phyloP scores from a whole-genome alignment of 1,284 basidiomycete species.

The Neolentinus lepideus region DNA sequence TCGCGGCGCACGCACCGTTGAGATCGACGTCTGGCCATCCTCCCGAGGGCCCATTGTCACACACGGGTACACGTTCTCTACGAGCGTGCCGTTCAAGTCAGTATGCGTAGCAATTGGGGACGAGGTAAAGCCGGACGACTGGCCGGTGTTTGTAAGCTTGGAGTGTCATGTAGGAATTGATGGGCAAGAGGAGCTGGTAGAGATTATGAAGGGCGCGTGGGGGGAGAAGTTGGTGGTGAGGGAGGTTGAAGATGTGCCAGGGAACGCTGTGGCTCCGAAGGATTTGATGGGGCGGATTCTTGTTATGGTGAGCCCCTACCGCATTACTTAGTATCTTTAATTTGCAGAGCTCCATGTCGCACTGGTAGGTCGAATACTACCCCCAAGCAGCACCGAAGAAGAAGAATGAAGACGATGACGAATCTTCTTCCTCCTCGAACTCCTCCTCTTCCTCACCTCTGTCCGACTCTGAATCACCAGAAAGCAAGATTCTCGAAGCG shows the following conservation, averaged over 20 bases:
- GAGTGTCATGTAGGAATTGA: conserved; percentile 53
- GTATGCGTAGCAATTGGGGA: conserved; percentile 48
- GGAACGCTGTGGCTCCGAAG: conserved; percentile 31
- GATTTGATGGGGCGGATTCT: conserved; percentile 48
- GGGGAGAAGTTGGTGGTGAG: conserved; percentile 43
- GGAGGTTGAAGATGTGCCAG: conserved; percentile 27
- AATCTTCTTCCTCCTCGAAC: conserved; percentile 5
- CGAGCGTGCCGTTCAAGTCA: conserved; percentile 37
- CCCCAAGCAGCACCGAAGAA: conserved; percentile 19
- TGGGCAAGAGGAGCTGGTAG: conserved; percentile 47
- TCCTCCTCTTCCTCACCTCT: conserved; percentile 4
- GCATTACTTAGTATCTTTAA: neutral
- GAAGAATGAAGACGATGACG: conserved; percentile 3
- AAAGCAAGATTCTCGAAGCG: conserved; percentile 6
- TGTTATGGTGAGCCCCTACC: conserved; percentile 40
- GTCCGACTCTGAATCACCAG: conserved; percentile 6
- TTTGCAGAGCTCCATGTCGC: conserved; percentile 1
- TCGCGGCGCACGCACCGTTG: conserved; percentile 52
- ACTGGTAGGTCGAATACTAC: conserved; percentile 48
- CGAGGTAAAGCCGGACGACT: conserved; percentile 31
- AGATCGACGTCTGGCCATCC: conserved; percentile 65
- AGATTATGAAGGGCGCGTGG: conserved; percentile 47
- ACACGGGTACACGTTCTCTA: conserved; percentile 50
- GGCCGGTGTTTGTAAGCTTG: conserved; percentile 57
- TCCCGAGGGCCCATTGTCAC: conserved; percentile 49